A percentile compares a stretch with the other conserved stretches of the same genome.
Conservation (phyloP, 2,329 filamentous ascomycete genomes). For the Clonostachys rosea region DNA sequence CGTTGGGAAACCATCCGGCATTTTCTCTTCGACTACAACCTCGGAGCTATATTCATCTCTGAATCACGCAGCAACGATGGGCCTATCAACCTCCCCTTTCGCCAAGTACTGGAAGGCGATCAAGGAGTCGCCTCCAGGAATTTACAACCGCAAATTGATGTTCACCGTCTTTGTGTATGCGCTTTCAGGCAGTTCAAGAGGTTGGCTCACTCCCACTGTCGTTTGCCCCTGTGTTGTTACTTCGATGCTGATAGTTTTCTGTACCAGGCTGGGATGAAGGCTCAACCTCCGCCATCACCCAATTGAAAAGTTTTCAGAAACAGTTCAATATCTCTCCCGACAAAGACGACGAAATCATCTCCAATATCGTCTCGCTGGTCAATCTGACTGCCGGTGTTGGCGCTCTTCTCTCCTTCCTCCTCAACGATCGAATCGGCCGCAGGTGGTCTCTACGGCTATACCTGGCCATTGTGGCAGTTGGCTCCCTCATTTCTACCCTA, state of each 20-base stretch:
- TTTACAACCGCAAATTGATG: conserved; percentile 7
- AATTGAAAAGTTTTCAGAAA: conserved; percentile 24
- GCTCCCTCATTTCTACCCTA: conserved; percentile 23
- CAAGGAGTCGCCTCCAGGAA: conserved; percentile 7
- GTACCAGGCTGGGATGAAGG: conserved; percentile 10
- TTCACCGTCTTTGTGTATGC: conserved; percentile 10
- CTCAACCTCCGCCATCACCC: conserved; percentile 16
- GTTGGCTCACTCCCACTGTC: background rate
- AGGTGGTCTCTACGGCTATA: conserved; percentile 32
- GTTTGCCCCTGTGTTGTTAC: background rate
- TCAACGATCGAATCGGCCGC: conserved; percentile 29
- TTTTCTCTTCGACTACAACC: no score
- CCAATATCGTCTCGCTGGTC: conserved; percentile 27
- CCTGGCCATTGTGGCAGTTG: conserved; percentile 21
- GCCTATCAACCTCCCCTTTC: background rate
- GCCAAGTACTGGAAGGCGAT: conserved; percentile 8
- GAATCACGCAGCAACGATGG: no score
- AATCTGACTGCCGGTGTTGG: conserved; percentile 14
- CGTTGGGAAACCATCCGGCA: no score
- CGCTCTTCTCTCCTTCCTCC: conserved; percentile 25
- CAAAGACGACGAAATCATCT: conserved; percentile 9
- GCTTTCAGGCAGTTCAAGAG: conserved; percentile 8
- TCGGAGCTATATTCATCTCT: no score
- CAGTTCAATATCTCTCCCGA: conserved; percentile 17
- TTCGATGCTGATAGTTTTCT: background rate